These are phyloP conservation scores for Phoma sp. DNA, from an alignment of 2,329 filamentous ascomycete species.

Conservation along the genomic window DNA sequence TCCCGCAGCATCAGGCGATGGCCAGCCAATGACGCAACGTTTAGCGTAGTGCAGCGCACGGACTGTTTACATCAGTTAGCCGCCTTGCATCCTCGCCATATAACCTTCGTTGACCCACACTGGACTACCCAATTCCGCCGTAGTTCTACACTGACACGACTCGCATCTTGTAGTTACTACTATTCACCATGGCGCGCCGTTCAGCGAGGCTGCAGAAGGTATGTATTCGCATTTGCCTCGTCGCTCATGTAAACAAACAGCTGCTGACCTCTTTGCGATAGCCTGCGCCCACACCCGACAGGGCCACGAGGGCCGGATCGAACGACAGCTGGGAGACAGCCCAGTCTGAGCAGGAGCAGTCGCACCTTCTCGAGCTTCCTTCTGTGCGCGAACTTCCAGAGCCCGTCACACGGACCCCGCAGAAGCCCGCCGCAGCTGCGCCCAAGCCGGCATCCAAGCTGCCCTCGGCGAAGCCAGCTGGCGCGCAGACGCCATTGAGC, in stretches of 20 bases:
- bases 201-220: constrained; percentile 49
- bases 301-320: constrained; percentile 21
- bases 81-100: constrained; percentile 11
- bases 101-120: constrained; percentile 33
- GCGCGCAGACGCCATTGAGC: constrained; percentile 59
- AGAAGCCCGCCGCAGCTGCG: constrained; percentile 26
- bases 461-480: constrained; percentile 28
- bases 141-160: constrained; percentile 16
- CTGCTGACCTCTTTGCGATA: constrained; percentile 31
- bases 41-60: constrained; percentile 10
- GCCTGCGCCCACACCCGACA: constrained; percentile 37
- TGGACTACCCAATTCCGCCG: constrained; percentile 32
- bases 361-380: constrained; percentile 26
- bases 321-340: constrained; percentile 40
- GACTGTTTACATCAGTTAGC: constrained; percentile 19
- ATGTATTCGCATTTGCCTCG: constrained; percentile 14
- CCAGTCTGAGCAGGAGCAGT: constrained; percentile 27
- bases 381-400: constrained; percentile 31
- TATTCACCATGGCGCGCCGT: constrained; percentile 44
- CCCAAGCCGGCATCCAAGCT: constrained; percentile 30
- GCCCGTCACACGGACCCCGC: constrained; percentile 31
- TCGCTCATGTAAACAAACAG: constrained; percentile 36
- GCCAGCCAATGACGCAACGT: constrained; percentile 14
- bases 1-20: not conserved
- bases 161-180: constrained; percentile 15